Evolutionary conservation across 441 rosid genomes (phyloP).

Genomic region (Theobroma grandiflorum): DNA sequence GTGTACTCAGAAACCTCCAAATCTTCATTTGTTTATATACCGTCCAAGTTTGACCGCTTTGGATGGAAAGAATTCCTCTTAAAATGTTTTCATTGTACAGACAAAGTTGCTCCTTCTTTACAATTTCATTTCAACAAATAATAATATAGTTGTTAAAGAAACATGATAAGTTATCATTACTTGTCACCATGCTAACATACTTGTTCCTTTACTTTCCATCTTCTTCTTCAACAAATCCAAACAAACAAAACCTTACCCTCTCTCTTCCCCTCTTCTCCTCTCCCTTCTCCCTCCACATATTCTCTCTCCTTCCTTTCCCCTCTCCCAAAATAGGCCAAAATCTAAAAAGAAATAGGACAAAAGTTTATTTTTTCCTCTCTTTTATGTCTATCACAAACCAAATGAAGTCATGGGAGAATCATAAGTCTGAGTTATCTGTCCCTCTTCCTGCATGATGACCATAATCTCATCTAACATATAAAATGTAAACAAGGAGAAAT

Average conservation of each 20-base stretch:
- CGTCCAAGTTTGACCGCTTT: no score
- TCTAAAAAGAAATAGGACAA: not conserved
- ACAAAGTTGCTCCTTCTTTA: not conserved
- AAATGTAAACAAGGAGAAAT: not conserved
- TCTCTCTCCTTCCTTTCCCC: not conserved
- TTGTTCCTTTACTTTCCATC: not conserved
- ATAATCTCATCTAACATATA: not conserved
- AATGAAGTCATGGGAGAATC: constrained; percentile 8
- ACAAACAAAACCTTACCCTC: not conserved
- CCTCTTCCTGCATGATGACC: constrained; percentile 11
- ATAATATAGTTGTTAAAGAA: not conserved
- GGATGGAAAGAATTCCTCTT: not conserved
- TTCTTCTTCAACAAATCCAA: not conserved
- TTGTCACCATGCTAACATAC: not conserved
- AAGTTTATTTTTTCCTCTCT: not conserved
- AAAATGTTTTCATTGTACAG: not conserved
- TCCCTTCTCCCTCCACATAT: not conserved
- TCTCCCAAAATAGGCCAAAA: not conserved
- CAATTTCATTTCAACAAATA: not conserved
- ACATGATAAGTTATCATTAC: not conserved
- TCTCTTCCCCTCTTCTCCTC: not conserved
- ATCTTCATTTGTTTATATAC: no score
- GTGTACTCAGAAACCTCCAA: not conserved
- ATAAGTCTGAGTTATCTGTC: not conserved
- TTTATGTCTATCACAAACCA: not conserved